These are phyloP conservation scores for Daldinia grandis DNA, from an alignment of 495 filamentous ascomycete species.

Conservation along the genomic window DNA sequence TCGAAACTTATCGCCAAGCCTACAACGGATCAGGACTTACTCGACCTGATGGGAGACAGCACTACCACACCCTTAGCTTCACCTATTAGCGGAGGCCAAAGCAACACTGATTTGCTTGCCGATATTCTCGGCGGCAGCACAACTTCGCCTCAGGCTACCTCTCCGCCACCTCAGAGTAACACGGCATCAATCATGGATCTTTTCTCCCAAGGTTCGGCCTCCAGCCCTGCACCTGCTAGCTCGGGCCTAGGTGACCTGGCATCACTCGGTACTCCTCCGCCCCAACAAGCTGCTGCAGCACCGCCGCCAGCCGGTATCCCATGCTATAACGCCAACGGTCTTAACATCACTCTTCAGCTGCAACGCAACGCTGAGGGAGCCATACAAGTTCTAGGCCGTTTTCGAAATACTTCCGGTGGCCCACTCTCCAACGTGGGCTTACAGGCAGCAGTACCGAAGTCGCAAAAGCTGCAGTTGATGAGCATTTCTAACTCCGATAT, in stretches of 20 bases:
- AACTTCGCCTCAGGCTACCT: conserved; percentile 62
- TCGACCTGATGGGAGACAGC: conserved; percentile 91
- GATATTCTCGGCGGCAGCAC: conserved; percentile 80
- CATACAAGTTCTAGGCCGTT: conserved; percentile 81
- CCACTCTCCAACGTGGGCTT: conserved; percentile 76
- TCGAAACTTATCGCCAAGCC: conserved; percentile 77
- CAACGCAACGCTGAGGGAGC: conserved; percentile 78
- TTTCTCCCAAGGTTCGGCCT: conserved; percentile 56
- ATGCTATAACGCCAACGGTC: conserved; percentile 85
- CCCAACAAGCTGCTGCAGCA: conserved; percentile 51
- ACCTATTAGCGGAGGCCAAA: conserved; percentile 70
- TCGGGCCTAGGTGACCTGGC: conserved; percentile 58
- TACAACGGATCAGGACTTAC: conserved; percentile 82
- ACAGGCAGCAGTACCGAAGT: conserved; percentile 96
- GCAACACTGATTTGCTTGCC: conserved; percentile 85
- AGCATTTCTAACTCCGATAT: conserved; percentile 84
- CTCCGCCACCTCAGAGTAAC: conserved; percentile 64
- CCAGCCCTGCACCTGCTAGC: conserved; percentile 56
- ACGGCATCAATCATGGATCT: conserved; percentile 89
- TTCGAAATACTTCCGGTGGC: conserved; percentile 76
- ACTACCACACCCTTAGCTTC: conserved; percentile 56
- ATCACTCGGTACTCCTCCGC: conserved; percentile 58
- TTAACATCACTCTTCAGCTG: conserved; percentile 79
- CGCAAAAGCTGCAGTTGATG: conserved; percentile 88
- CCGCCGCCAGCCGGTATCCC: conserved; percentile 64